A percentile compares a stretch with the other conserved stretches of the same genome.
Evolutionary conservation across 2,329 filamentous ascomycete genomes (phyloP).

Genomic region (Chrysoporthe puriensis): DNA sequence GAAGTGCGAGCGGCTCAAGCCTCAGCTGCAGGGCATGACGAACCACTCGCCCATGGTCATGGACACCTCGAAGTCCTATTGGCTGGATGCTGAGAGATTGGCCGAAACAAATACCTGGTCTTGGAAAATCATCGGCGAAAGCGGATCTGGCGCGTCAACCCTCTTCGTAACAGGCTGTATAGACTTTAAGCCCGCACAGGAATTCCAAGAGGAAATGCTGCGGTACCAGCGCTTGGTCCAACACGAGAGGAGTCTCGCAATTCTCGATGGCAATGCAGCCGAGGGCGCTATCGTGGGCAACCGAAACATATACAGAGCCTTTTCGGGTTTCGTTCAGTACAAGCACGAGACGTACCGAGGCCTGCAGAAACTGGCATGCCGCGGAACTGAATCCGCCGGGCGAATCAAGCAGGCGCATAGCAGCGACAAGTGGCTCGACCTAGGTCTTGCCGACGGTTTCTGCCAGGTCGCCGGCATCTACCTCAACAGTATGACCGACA

Average conservation of each 20-base stretch:
- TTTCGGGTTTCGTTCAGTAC: conserved; percentile 43
- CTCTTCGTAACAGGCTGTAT: neutral
- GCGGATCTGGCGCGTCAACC: neutral
- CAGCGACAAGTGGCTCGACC: conserved; percentile 33
- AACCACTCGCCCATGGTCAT: conserved; percentile 41
- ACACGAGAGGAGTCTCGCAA: conserved; percentile 35
- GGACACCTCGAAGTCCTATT: conserved; percentile 35
- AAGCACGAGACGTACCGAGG: conserved; percentile 36
- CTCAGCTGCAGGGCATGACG: conserved; percentile 36
- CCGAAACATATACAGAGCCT: conserved; percentile 43
- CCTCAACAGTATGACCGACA: conserved; percentile 41
- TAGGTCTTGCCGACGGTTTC: conserved; percentile 37
- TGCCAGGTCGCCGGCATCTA: conserved; percentile 43
- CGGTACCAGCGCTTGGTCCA: conserved; percentile 40
- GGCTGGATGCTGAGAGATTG: conserved; percentile 35
- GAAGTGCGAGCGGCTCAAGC: conserved; percentile 29
- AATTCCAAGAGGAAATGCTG: conserved; percentile 31
- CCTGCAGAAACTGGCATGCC: conserved; percentile 37
- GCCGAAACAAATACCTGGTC: conserved; percentile 31
- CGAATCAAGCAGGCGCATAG: conserved; percentile 32
- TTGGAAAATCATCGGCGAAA: conserved; percentile 33
- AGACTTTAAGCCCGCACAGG: neutral
- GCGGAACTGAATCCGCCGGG: conserved; percentile 37
- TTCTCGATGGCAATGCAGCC: conserved; percentile 36
- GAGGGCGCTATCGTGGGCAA: conserved; percentile 40